A percentile compares a stretch with the other conserved stretches of the same genome.
phyloP scores from a whole-genome alignment of 2,329 filamentous ascomycete species.

The Rhinocladiella similis region DNA sequence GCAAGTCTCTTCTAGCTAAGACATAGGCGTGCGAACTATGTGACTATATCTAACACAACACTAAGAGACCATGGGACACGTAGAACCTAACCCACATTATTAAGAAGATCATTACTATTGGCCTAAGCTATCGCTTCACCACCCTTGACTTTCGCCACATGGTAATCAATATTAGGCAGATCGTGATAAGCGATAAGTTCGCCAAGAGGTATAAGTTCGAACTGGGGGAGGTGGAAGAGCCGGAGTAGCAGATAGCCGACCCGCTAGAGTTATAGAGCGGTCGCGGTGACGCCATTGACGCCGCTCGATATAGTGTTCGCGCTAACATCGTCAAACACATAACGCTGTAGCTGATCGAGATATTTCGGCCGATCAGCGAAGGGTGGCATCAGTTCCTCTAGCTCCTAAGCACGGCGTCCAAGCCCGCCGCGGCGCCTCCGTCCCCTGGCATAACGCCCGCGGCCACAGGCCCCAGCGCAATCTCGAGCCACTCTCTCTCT shows the following conservation, averaged over 20 bases:
- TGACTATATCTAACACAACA: neutral
- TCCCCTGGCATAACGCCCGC: neutral
- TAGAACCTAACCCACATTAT: neutral
- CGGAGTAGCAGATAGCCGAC: neutral
- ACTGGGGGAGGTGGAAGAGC: neutral
- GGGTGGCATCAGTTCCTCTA: neutral
- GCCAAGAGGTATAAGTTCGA: neutral
- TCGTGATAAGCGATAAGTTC: neutral
- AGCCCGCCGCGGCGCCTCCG: neutral
- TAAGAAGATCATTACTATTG: neutral
- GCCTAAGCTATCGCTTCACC: neutral
- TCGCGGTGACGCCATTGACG: neutral
- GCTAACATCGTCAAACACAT: neutral
- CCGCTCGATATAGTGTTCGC: neutral
- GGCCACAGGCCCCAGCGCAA: neutral
- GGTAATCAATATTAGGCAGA: neutral
- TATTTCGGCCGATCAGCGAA: neutral
- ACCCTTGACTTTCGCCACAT: neutral
- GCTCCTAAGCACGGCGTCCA: neutral
- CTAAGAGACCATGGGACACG: neutral
- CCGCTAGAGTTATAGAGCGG: neutral
- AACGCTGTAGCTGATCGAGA: neutral
- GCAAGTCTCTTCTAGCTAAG: neutral
- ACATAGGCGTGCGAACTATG: neutral
- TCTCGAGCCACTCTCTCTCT: no score